phyloP scores from a whole-genome alignment of 2,329 filamentous ascomycete species.

The Aspergillus alliaceus region DNA sequence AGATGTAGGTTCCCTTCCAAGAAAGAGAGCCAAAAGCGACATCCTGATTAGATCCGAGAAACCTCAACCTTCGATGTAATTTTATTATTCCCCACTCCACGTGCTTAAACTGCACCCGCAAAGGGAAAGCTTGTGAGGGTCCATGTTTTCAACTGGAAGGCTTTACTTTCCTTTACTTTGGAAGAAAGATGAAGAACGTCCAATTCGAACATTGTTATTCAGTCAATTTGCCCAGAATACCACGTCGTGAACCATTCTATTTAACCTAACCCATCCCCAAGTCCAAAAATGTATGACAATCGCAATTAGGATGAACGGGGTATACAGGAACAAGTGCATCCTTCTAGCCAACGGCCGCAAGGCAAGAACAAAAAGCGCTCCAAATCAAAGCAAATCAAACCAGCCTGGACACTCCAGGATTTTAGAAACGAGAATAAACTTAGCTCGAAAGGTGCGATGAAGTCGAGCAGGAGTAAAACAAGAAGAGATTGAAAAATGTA shows the following conservation, averaged over 20 bases:
- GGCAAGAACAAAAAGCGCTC: conserved; percentile 18
- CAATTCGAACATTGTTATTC: neutral
- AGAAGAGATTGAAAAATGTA: too few species aligned
- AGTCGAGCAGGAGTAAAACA: neutral
- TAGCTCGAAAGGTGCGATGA: neutral
- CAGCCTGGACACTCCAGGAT: conserved; percentile 17
- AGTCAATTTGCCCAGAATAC: conserved; percentile 6
- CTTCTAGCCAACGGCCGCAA: conserved; percentile 17
- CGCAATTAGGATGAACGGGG: conserved; percentile 20
- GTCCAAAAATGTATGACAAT: conserved; percentile 13
- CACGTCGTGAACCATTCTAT: conserved; percentile 7
- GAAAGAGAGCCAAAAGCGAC: conserved; percentile 1
- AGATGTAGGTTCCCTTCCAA: too few species aligned
- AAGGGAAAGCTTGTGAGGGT: neutral
- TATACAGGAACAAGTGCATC: conserved; percentile 20
- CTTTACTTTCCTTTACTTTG: too few species aligned
- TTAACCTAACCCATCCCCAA: conserved; percentile 11
- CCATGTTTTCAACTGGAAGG: too few species aligned
- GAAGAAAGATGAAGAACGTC: neutral
- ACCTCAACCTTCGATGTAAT: neutral
- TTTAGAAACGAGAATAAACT: conserved; percentile 10
- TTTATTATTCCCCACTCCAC: conserved; percentile 8
- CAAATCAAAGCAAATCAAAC: conserved; percentile 21
- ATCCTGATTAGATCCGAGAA: neutral
- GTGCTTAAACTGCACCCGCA: neutral